These are phyloP conservation scores for Leishmania braziliensis DNA, from an alignment of 208 protist genomes.

Conservation along the genomic window DNA sequence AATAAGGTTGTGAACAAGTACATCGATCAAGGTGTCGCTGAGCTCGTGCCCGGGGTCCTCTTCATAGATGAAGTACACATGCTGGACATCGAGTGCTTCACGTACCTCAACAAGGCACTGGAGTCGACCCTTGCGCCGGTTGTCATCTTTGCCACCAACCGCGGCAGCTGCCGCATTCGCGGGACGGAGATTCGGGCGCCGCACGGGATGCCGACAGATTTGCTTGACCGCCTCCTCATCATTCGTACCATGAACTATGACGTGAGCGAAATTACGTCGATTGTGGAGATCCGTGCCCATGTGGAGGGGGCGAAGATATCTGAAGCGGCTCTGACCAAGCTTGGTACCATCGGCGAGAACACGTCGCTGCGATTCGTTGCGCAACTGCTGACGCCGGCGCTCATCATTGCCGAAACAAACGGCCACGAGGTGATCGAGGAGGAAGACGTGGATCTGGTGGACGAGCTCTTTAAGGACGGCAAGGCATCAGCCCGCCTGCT, in stretches of 20 bases:
- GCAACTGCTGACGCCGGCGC: conserved; percentile 98
- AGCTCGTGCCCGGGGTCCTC: conserved; percentile 99
- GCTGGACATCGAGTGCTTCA: conserved; percentile 99
- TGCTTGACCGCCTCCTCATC: conserved; percentile 99
- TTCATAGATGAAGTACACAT: conserved; percentile 99
- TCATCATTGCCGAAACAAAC: conserved; percentile 95
- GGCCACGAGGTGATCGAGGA: conserved; percentile 90
- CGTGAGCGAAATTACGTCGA: conserved; percentile 95
- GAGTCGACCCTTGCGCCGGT: conserved; percentile 99
- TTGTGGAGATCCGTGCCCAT: conserved; percentile 95
- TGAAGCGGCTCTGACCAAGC: conserved; percentile 87
- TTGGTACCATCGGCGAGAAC: conserved; percentile 92
- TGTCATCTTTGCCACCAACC: conserved; percentile 99
- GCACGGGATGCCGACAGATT: conserved; percentile 99
- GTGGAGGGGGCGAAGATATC: conserved; percentile 96
- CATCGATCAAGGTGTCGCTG: conserved; percentile 99
- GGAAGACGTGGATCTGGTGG: conserved; percentile 95
- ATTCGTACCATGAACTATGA: conserved; percentile 98
- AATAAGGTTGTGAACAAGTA: conserved; percentile 99
- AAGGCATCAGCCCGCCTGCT: conserved; percentile 94
- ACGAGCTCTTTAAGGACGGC: conserved; percentile 98
- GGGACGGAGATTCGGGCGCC: conserved; percentile 98
- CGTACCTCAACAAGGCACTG: conserved; percentile 99
- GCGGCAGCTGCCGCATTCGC: conserved; percentile 96
- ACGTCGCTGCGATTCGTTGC: conserved; percentile 97